Conservation (phyloP, 768 basidiomycete genomes). For the Phylloporus sp. region DNA sequence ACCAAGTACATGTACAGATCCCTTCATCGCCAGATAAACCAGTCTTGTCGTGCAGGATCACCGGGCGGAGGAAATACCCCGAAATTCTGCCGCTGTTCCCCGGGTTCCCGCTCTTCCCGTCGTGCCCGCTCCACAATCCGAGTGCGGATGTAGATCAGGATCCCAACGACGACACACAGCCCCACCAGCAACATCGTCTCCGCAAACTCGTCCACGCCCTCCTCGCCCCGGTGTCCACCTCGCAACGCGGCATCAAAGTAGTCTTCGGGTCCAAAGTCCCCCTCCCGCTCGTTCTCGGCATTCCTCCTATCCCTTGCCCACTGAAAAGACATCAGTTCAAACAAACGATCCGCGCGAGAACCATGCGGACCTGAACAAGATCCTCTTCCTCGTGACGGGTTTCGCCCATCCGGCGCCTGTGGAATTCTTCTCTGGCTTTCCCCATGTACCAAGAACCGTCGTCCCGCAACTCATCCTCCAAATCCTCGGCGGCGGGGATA, state of each 20-base stretch:
- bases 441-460: slow-evolving; percentile 82
- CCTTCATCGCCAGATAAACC: slow-evolving; percentile 49
- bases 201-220: slow-evolving; percentile 63
- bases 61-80: slow-evolving; percentile 61
- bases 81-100: slow-evolving; percentile 25
- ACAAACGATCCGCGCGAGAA: background rate
- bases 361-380: slow-evolving; percentile 53
- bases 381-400: slow-evolving; percentile 51
- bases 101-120: slow-evolving; percentile 52
- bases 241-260: slow-evolving; percentile 70
- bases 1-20: background rate
- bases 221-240: slow-evolving; percentile 57
- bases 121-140: slow-evolving; percentile 72
- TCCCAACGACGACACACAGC: slow-evolving; percentile 68
- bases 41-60: slow-evolving; percentile 62
- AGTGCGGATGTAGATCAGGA: slow-evolving; percentile 75
- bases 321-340: slow-evolving; percentile 33
- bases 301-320: slow-evolving; percentile 77
- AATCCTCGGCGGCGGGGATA: slow-evolving; percentile 18
- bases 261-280: slow-evolving; percentile 78
- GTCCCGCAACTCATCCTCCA: slow-evolving; percentile 31
- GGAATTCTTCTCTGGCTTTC: slow-evolving; percentile 77
- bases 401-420: slow-evolving; percentile 47
- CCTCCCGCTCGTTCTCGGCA: slow-evolving; percentile 67
- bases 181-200: slow-evolving; percentile 79